Evolutionary conservation across 768 basidiomycete species (phyloP).

Genomic region (Amylocystis lapponica): DNA sequence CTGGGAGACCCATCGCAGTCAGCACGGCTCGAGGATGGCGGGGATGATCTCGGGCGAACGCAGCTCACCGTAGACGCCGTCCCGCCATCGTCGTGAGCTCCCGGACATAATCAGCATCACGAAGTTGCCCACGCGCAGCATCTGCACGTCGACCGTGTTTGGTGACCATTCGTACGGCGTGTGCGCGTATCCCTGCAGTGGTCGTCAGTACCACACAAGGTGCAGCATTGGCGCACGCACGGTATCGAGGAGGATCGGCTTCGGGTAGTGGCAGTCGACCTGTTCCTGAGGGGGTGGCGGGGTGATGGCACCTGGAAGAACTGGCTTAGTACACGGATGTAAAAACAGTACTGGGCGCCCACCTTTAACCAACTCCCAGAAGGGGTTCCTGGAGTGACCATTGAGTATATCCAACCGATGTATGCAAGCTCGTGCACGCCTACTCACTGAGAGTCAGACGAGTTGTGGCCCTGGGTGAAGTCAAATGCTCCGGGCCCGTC

Average conservation of each 20-base stretch:
- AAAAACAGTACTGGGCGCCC: too few relatives aligned
- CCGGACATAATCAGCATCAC: slow-evolving; percentile 70
- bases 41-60: too few relatives aligned
- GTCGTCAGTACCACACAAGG: slow-evolving; percentile 5
- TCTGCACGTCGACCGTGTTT: slow-evolving; percentile 68
- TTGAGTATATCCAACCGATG: slow-evolving; percentile 5
- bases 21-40: too few relatives aligned
- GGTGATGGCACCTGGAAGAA: slow-evolving; percentile 50
- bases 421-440: slow-evolving; percentile 1
- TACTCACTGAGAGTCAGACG: slow-evolving; percentile 49
- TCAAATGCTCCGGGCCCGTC: slow-evolving; percentile 79
- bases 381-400: slow-evolving; percentile 66
- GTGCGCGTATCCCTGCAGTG: slow-evolving; percentile 54
- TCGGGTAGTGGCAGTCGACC: slow-evolving; percentile 66
- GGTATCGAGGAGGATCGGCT: slow-evolving; percentile 74
- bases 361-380: slow-evolving; percentile 79
- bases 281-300: slow-evolving; percentile 59
- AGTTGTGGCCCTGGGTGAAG: slow-evolving; percentile 71
- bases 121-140: slow-evolving; percentile 70
- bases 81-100: slow-evolving; percentile 84
- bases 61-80: slow-evolving; percentile 55
- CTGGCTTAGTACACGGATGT: too few relatives aligned
- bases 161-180: slow-evolving; percentile 73
- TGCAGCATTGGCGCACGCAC: slow-evolving; percentile 31
- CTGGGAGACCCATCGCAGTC: too few relatives aligned